Evolutionary conservation across 805 yeast species (phyloP).

Genomic region (Teunomyces stri): DNA sequence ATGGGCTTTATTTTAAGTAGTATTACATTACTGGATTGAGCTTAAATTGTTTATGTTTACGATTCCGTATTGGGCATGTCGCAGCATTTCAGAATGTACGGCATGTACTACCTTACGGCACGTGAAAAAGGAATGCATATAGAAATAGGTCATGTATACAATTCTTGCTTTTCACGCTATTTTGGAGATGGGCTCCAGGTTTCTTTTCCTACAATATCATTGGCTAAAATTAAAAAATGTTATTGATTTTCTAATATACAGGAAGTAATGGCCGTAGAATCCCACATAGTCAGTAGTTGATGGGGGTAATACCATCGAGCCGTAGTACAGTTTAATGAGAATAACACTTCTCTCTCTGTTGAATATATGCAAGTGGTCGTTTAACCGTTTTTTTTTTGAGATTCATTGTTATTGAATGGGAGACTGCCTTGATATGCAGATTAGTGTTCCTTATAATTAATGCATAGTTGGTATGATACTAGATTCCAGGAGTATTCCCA

Average conservation of each 20-base stretch:
- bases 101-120: background rate
- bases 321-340: background rate
- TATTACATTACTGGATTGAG: constrained; percentile 1
- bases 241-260: constrained; percentile 1
- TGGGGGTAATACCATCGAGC: background rate
- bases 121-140: background rate
- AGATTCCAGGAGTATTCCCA: background rate
- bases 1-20: background rate
- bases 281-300: background rate
- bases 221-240: constrained; percentile 1
- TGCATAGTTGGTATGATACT: background rate
- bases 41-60: constrained; percentile 16
- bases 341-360: background rate
- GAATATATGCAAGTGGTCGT: constrained; percentile 1
- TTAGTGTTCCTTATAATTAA: background rate
- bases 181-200: background rate
- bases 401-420: background rate
- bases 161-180: background rate
- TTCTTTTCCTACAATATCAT: background rate
- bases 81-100: background rate
- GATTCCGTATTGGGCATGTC: constrained; percentile 1
- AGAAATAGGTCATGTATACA: background rate
- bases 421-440: background rate
- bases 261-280: background rate
- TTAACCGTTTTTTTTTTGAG: background rate